Percentiles rank a stretch among this genome's conserved stretches.
Evolutionary conservation across 345 rosid species (phyloP).

Genomic region (Brassica incana): DNA sequence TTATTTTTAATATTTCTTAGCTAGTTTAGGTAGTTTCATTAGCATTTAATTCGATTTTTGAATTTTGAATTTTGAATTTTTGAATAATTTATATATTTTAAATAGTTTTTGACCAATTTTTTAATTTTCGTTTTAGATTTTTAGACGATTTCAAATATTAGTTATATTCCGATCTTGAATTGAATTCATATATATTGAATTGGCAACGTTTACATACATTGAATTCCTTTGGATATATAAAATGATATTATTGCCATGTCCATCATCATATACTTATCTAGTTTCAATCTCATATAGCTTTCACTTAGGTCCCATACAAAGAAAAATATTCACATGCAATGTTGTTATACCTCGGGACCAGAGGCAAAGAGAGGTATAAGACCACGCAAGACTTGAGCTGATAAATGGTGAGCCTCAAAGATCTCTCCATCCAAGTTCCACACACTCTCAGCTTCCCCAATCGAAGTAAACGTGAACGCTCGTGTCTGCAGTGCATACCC

Average conservation of each 20-base stretch:
- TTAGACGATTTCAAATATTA: too few species aligned
- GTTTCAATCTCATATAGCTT: neutral
- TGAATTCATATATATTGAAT: slow-evolving; percentile 27
- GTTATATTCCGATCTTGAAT: neutral
- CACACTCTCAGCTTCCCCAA: slow-evolving; percentile 69
- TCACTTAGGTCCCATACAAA: neutral
- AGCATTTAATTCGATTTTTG: too few species aligned
- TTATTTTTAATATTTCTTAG: too few species aligned
- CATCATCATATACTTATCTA: neutral
- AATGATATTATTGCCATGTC: slow-evolving; percentile 3
- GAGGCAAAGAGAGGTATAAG: slow-evolving; percentile 81
- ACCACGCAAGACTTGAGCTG: slow-evolving; percentile 90
- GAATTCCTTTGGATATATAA: neutral
- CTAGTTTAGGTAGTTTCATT: too few species aligned
- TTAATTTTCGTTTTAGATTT: too few species aligned
- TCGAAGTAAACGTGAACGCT: slow-evolving; percentile 81
- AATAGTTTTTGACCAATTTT: too few species aligned
- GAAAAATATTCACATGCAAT: neutral
- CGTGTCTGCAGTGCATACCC: slow-evolving; percentile 52
- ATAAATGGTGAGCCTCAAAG: slow-evolving; percentile 79
- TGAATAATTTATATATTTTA: too few species aligned
- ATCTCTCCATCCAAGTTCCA: slow-evolving; percentile 98
- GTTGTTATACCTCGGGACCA: slow-evolving; percentile 74
- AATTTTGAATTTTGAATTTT: too few species aligned
- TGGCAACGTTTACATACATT: neutral